These are phyloP conservation scores for Neurospora sp. DNA, from an alignment of 495 filamentous ascomycete species.

Conservation along the genomic window DNA sequence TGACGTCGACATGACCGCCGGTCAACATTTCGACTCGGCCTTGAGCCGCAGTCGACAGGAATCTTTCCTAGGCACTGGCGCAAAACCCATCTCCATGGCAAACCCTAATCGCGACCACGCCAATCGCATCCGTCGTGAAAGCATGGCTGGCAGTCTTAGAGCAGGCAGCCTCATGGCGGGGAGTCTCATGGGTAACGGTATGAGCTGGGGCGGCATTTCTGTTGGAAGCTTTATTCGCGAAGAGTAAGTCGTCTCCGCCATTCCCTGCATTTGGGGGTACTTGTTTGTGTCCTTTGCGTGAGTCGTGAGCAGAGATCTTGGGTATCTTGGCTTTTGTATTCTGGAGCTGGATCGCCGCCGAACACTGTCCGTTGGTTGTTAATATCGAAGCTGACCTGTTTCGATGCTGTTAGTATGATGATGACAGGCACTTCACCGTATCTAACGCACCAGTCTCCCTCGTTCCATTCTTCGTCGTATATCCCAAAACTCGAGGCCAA, in stretches of 20 bases:
- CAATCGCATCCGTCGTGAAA: constrained; percentile 63
- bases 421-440: constrained; percentile 96
- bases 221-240: constrained; percentile 95
- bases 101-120: constrained; percentile 61
- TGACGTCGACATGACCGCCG: constrained; percentile 52
- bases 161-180: neutral
- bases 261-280: constrained; percentile 3
- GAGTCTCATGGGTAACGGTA: constrained; percentile 58
- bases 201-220: constrained; percentile 97
- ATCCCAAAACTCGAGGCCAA: constrained; percentile 94
- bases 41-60: constrained; percentile 51
- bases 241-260: constrained; percentile 60
- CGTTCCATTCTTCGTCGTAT: constrained; percentile 95
- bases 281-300: neutral
- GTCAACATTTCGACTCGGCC: constrained; percentile 45
- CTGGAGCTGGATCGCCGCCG: neutral
- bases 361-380: constrained; percentile 3
- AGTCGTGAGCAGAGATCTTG: neutral
- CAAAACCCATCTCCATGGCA: constrained; percentile 77
- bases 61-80: constrained; percentile 67
- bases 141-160: constrained; percentile 59
- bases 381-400: constrained; percentile 14
- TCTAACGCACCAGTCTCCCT: constrained; percentile 72
- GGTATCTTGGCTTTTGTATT: constrained; percentile 3
- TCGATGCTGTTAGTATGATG: constrained; percentile 55